Conservation (phyloP, 805 yeast species). For the Wickerhamiella cacticola region DNA sequence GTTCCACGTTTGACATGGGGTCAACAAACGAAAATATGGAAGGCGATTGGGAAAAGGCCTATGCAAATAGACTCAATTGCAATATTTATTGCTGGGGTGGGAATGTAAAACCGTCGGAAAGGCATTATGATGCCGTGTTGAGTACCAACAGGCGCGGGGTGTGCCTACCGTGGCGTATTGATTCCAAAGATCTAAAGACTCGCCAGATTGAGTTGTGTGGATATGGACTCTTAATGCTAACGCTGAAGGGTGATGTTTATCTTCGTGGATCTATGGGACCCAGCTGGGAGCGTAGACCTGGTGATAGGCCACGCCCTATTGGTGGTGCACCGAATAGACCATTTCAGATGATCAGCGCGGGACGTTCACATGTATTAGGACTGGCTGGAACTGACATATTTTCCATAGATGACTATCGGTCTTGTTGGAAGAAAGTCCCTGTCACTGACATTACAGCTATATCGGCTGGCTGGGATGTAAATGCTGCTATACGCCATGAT, state of each 20-base stretch:
- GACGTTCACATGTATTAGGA: not conserved
- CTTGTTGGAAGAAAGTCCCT: slow-evolving; percentile 17
- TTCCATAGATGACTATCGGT: slow-evolving; percentile 25
- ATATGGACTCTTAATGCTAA: slow-evolving; percentile 46
- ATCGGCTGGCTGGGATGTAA: slow-evolving; percentile 2
- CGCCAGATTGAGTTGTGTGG: slow-evolving; percentile 53
- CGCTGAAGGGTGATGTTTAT: slow-evolving; percentile 44
- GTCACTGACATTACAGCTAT: slow-evolving; percentile 12
- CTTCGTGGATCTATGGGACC: slow-evolving; percentile 30
- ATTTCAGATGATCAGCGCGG: not conserved
- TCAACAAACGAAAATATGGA: slow-evolving; percentile 21
- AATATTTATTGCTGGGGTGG: slow-evolving; percentile 43
- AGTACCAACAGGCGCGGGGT: not conserved
- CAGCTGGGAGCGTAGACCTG: too few relatives aligned
- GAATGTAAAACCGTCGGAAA: slow-evolving; percentile 36
- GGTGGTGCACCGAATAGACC: too few relatives aligned
- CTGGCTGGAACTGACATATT: not conserved
- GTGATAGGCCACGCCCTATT: too few relatives aligned
- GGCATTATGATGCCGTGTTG: slow-evolving; percentile 24
- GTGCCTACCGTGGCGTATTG: not conserved
- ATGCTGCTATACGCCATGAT: slow-evolving; percentile 4
- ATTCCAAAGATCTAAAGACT: slow-evolving; percentile 19
- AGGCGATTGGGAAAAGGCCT: slow-evolving; percentile 40
- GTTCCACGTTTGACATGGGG: slow-evolving; percentile 1
- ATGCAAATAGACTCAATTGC: slow-evolving; percentile 32